phyloP scores from a whole-genome alignment of 495 filamentous ascomycete species.

The Geopyxis carbonaria region DNA sequence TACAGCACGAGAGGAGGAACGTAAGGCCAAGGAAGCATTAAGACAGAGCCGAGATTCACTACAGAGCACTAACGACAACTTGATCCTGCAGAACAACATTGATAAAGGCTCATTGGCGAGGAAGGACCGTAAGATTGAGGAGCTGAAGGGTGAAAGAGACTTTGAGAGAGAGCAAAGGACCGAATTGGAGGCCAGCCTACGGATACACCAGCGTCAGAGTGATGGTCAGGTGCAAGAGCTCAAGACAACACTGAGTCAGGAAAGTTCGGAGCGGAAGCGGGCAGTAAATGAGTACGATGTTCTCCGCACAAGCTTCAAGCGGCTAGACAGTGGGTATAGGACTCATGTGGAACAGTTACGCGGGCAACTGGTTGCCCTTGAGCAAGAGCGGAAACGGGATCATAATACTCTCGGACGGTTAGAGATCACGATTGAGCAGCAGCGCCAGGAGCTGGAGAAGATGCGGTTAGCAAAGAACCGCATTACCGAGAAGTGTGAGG shows the following conservation, averaged over 20 bases:
- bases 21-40: conserved; percentile 52
- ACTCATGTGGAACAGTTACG: conserved; percentile 38
- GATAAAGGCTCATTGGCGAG: conserved; percentile 53
- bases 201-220: conserved; percentile 43
- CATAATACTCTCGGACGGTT: conserved; percentile 19
- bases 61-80: conserved; percentile 46
- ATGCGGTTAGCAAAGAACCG: conserved; percentile 41
- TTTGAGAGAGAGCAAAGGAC: conserved; percentile 46
- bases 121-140: conserved; percentile 67
- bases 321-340: conserved; percentile 44
- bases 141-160: conserved; percentile 48
- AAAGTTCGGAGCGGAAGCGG: conserved; percentile 31
- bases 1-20: conserved; percentile 53
- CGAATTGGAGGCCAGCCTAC: conserved; percentile 45
- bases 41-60: conserved; percentile 56
- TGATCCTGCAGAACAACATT: conserved; percentile 51
- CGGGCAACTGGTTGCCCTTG: conserved; percentile 31
- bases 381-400: conserved; percentile 30
- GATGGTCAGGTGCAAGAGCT: conserved; percentile 47
- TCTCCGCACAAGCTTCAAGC: conserved; percentile 46
- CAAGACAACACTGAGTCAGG: conserved; percentile 36
- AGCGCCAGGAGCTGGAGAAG: conserved; percentile 40
- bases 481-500: conserved; percentile 41
- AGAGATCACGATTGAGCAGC: conserved; percentile 35
- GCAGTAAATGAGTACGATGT: conserved; percentile 50